Conservation (phyloP, 305 asterid genomes). For the Plantago rigida region DNA sequence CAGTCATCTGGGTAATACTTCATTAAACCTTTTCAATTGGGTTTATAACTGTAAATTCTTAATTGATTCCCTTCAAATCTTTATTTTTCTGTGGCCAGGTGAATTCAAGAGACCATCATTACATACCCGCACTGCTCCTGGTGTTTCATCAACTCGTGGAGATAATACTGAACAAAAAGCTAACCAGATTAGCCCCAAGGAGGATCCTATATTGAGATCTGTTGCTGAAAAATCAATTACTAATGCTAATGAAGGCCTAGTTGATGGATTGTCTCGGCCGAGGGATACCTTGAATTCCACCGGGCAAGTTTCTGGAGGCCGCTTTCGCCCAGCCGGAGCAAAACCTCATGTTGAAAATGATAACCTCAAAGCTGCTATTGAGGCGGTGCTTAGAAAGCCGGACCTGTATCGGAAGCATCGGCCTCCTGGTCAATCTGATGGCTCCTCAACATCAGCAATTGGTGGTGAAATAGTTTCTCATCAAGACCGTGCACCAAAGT, state of each 20-base stretch:
- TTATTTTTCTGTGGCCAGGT: slow-evolving; percentile 38
- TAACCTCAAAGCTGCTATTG: slow-evolving; percentile 73
- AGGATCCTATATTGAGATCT: slow-evolving; percentile 34
- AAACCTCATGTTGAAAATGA: slow-evolving; percentile 50
- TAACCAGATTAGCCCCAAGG: slow-evolving; percentile 38
- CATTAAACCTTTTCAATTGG: slow-evolving; percentile 23
- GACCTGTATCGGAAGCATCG: slow-evolving; percentile 52
- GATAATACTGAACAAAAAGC: slow-evolving; percentile 39
- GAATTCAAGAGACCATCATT: slow-evolving; percentile 54
- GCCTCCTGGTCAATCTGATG: slow-evolving; percentile 47
- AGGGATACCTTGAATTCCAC: slow-evolving; percentile 41
- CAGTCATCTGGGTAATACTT: slow-evolving; percentile 47
- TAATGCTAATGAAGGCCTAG: slow-evolving; percentile 40
- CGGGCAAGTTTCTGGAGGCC: slow-evolving; percentile 52
- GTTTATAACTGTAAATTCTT: slow-evolving; percentile 1
- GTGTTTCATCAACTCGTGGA: slow-evolving; percentile 36
- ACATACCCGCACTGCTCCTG: slow-evolving; percentile 26
- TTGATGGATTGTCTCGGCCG: slow-evolving; percentile 41
- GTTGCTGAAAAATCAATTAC: slow-evolving; percentile 34
- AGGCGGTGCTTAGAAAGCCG: slow-evolving; percentile 75
- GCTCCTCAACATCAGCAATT: slow-evolving; percentile 32
- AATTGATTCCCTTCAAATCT: slow-evolving; percentile 20
- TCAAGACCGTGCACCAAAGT: slow-evolving; percentile 35
- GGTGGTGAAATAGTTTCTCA: slow-evolving; percentile 26
- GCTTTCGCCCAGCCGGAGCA: slow-evolving; percentile 38